phyloP scores from a whole-genome alignment of 352 stramenopile genomes.

The Globisporangium canariense region DNA sequence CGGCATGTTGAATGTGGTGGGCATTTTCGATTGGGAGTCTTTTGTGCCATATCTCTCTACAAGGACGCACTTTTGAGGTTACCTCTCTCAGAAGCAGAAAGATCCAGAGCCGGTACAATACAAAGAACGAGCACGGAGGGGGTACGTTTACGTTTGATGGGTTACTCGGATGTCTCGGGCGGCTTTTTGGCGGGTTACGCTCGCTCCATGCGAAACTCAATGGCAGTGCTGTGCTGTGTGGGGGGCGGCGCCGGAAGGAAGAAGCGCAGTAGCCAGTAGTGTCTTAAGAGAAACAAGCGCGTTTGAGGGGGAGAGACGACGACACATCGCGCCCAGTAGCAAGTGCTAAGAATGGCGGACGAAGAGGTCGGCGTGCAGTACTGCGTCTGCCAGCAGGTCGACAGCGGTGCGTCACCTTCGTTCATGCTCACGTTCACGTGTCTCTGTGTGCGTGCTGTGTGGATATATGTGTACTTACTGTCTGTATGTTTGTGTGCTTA shows the following conservation, averaged over 20 bases:
- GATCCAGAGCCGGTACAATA: slow-evolving; percentile 4
- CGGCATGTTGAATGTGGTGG: not conserved
- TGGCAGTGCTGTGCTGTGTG: slow-evolving; percentile 5
- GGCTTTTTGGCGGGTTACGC: slow-evolving; percentile 7
- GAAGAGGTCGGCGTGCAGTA: slow-evolving; percentile 47
- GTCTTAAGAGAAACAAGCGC: not conserved
- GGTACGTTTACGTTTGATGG: slow-evolving; percentile 5
- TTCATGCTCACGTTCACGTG: not conserved
- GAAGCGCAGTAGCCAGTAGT: not conserved
- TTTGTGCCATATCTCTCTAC: not conserved
- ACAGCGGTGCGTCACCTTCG: slow-evolving; percentile 46
- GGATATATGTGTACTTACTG: slow-evolving; percentile 3
- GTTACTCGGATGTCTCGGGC: no score
- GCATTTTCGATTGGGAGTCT: not conserved
- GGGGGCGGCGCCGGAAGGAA: slow-evolving; percentile 7
- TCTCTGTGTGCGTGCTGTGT: not conserved
- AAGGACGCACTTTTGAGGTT: not conserved
- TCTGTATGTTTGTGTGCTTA: not conserved
- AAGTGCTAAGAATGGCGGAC: slow-evolving; percentile 28
- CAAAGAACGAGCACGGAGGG: not conserved
- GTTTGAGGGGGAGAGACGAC: slow-evolving; percentile 7
- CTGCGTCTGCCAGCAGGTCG: slow-evolving; percentile 81
- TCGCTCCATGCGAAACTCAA: slow-evolving; percentile 15
- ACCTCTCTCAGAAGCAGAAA: slow-evolving; percentile 9
- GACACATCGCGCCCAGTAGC: not conserved